Evolutionary conservation across 2,329 filamentous ascomycete genomes (phyloP).

Genomic region (Paraphoma chrysanthemicola): DNA sequence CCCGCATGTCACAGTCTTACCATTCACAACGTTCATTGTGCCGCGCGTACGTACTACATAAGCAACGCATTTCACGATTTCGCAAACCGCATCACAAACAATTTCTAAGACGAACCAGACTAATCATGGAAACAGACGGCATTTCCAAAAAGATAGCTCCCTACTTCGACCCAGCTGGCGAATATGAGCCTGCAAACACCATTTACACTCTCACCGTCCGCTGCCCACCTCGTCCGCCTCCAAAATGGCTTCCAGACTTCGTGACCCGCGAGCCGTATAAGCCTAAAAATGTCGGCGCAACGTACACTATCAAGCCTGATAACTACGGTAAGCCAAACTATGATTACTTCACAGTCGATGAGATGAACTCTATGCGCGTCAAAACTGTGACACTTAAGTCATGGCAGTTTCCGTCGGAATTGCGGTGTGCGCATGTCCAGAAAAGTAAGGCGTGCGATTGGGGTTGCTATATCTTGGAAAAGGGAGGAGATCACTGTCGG

Average conservation of each 20-base stretch:
- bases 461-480: conserved; percentile 39
- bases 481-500: conserved; percentile 18
- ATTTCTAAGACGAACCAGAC: neutral
- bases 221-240: conserved; percentile 23
- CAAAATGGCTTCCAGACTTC: conserved; percentile 21
- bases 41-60: too few relatives aligned
- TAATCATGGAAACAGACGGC: neutral
- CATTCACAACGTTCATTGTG: neutral
- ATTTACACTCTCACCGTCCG: conserved; percentile 11
- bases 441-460: conserved; percentile 13
- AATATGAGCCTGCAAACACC: conserved; percentile 22
- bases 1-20: neutral
- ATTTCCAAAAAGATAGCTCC: neutral
- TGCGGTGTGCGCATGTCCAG: conserved; percentile 32
- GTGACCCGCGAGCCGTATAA: conserved; percentile 16
- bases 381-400: conserved; percentile 21
- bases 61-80: too few relatives aligned
- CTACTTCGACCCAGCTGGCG: conserved; percentile 26
- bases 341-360: conserved; percentile 14
- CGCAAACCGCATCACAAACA: too few relatives aligned
- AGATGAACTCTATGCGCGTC: conserved; percentile 21
- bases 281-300: conserved; percentile 1
- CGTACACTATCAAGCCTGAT: conserved; percentile 13
- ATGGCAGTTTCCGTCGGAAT: conserved; percentile 17
- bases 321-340: conserved; percentile 16